Base-by-base conservation (phyloP, 2,329 filamentous ascomycete genomes). In the Escovopsis sp. region DNA sequence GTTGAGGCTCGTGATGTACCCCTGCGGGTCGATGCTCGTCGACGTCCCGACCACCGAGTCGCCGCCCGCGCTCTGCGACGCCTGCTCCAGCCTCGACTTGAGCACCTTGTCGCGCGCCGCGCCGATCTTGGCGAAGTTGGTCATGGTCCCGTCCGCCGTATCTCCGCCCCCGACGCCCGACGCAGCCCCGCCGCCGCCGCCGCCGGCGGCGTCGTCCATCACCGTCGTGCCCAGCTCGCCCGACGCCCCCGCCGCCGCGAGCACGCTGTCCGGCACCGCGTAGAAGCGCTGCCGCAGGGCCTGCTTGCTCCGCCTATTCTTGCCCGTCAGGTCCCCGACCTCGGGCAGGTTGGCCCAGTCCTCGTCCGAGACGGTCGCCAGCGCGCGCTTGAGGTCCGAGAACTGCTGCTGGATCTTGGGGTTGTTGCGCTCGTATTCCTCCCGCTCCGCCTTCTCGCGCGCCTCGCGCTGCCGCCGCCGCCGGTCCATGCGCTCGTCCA, bases 361-460 rank as follows among this genome's bases (percentile, higher is more conserved):
- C 47, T 98, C 89, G 58, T 96, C 89, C 35, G 84, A 84, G 25
- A 98, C 83, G 6, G 80, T 83, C 34, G 84, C 81, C 32, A 98
- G 72, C 5, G 85, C 86, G 55, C 93, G 77, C 64, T 98, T 98
- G 40, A 96, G 67, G 53, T 96, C 91, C 57, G 88, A 87, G 60
- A 98, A 98, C 61, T 98, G 91, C 51, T 95, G 85, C 57, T 94
- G 85, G 40, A 98, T 95, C 64, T 96, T 98, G 12, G 91, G 91
- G 59, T 98, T 96, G 60, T 94, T 89, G 52, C 82, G 79, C 67
- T 98, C 89, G 72, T 94, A 94, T 56, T 96, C 88, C 58, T 94
- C 86, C 60, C 74, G 78, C 69, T 98, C 89, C 66, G 84, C 75
- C 59, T 83, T 71, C 63, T 98, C 91, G 61, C 91, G 86, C 58